Evolutionary conservation across 331 rosid species (phyloP), one percentile per base, ranked within the genome.

Genomic region (Quercus phellos): DNA sequence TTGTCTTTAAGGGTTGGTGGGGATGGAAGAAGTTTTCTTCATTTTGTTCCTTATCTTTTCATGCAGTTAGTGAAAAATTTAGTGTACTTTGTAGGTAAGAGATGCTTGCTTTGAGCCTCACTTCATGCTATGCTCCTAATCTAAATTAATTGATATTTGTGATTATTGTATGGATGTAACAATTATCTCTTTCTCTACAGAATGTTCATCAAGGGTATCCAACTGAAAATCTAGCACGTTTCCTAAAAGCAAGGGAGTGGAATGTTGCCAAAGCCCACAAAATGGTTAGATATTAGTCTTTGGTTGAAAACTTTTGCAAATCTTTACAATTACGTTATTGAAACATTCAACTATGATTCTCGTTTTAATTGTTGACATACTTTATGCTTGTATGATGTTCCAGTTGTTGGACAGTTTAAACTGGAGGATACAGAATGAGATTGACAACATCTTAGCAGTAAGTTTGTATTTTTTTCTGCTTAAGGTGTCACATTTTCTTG

Each of bases 341-440:
- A 27, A 67, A 46, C 51, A 35, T 42, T 60, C 69, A 63, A 24
- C 51, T 73, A 34, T 72, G 55, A 18, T 38, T 70, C 73, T 55
- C 66, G 12, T 73, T 26, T 74, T 68, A 63, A 24, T 79, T 77
- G 70, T 26, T 69, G 11, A 82, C 60, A 51, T 73, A 35, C 43
- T 4, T 9, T 32, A 71, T 77, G 6, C 19, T 55, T 66, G 24
- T 74, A 6, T 71, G 55, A 43, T 83, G 79, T 85, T 90, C 69
- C 93, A 94, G 99, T 84, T 94, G 85, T 74, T 94, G 73, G 99
- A 94, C 74, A 86, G 90, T 83, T 85, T 94, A 81, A 85, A 92
- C 61, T 94, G 99, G 99, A 88, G 99, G 89, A 74, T 92, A 18
- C 96, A 94, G 79, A 92, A 88, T 85, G 88, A 91, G 77, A 94